These are phyloP conservation scores for Geranium incanum DNA, from an alignment of 441 rosid species.

Conservation along the genomic window DNA sequence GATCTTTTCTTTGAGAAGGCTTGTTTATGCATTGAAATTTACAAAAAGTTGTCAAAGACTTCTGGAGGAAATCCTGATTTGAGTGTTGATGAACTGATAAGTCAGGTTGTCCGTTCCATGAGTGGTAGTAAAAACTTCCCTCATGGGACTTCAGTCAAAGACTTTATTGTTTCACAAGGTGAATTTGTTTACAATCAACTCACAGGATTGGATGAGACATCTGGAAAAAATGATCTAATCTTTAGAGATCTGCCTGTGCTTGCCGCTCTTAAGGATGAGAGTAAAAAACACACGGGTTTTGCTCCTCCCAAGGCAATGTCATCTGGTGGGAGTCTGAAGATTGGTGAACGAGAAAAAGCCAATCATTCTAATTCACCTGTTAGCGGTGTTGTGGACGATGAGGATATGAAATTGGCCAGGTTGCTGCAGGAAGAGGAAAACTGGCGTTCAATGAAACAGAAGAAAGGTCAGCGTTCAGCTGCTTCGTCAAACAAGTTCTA, in stretches of 20 bases:
- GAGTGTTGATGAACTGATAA: slow-evolving; percentile 69
- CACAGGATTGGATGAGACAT: slow-evolving; percentile 60
- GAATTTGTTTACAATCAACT: slow-evolving; percentile 74
- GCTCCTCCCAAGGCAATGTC: slow-evolving; percentile 21
- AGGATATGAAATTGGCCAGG: slow-evolving; percentile 46
- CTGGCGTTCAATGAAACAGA: slow-evolving; percentile 46
- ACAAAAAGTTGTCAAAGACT: slow-evolving; percentile 51
- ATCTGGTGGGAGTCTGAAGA: slow-evolving; percentile 32
- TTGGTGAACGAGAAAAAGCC: slow-evolving; percentile 23
- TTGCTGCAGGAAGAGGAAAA: slow-evolving; percentile 59
- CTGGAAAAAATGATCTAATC: slow-evolving; percentile 37
- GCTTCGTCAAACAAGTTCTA: slow-evolving; percentile 42
- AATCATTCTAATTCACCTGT: slow-evolving; percentile 21
- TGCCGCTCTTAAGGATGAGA: slow-evolving; percentile 47
- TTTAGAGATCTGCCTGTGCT: slow-evolving; percentile 56
- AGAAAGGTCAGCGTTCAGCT: slow-evolving; percentile 34
- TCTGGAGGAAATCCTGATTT: slow-evolving; percentile 58
- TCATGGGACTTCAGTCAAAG: slow-evolving; percentile 42
- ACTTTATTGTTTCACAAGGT: slow-evolving; percentile 64
- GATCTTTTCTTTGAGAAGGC: slow-evolving; percentile 62
- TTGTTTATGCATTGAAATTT: slow-evolving; percentile 52
- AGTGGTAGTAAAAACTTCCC: slow-evolving; percentile 51
- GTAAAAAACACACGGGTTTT: slow-evolving; percentile 25
- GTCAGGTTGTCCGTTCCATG: slow-evolving; percentile 61
- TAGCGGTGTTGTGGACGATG: slow-evolving; percentile 40